These are phyloP conservation scores for Beauveria sp. DNA, from an alignment of 2,329 filamentous ascomycete genomes.

Conservation along the genomic window DNA sequence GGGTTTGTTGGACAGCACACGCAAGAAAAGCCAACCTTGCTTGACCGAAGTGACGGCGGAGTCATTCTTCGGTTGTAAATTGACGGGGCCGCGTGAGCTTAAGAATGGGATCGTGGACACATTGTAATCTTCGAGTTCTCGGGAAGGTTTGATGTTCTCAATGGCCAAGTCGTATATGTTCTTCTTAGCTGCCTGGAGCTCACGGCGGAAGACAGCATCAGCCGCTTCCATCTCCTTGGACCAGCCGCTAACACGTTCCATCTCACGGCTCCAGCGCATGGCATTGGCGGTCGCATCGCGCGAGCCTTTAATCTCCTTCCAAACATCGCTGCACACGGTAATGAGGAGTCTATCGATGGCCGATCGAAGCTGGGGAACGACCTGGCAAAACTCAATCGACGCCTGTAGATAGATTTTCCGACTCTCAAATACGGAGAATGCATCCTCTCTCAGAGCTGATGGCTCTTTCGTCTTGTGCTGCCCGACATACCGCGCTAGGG, in stretches of 20 bases:
- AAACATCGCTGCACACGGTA: constrained; percentile 75
- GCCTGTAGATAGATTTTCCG: constrained; percentile 85
- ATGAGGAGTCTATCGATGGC: constrained; percentile 82
- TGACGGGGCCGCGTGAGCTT: constrained; percentile 61
- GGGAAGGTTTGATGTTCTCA: constrained; percentile 65
- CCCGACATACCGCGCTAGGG: constrained; percentile 70
- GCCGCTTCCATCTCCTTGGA: constrained; percentile 86
- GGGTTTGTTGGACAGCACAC: constrained; percentile 77
- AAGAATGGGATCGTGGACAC: constrained; percentile 84
- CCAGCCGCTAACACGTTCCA: constrained; percentile 90
- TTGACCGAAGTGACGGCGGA: constrained; percentile 60
- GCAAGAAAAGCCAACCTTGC: constrained; percentile 88
- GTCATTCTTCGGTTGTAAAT: constrained; percentile 48
- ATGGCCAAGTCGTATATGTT: constrained; percentile 77
- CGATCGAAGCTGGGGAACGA: constrained; percentile 77
- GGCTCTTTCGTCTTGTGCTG: constrained; percentile 93
- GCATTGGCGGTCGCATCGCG: constrained; percentile 60
- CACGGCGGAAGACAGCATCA: constrained; percentile 75
- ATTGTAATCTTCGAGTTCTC: constrained; percentile 89
- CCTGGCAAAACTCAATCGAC: constrained; percentile 86
- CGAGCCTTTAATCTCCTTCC: constrained; percentile 72
- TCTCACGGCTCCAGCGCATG: constrained; percentile 64
- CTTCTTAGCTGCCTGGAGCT: constrained; percentile 70
- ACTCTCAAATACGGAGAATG: constrained; percentile 89
- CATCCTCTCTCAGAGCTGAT: constrained; percentile 84